Base-by-base conservation (phyloP, 306 rosid genomes). In the Lathyrus aphaca region DNA sequence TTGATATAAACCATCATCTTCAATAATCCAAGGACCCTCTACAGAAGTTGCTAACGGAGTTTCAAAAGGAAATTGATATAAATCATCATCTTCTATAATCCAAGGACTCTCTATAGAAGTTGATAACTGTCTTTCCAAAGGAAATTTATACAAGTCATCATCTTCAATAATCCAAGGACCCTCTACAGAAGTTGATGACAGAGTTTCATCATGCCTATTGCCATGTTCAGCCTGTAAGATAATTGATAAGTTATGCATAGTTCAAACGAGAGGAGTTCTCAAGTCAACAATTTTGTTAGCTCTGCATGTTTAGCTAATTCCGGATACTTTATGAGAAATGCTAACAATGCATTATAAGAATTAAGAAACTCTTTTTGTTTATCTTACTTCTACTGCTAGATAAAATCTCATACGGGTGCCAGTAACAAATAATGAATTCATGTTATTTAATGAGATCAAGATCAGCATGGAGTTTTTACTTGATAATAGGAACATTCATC, bases 191-290 rank as follows among this genome's bases (percentile, higher is more conserved):
- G 78, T 69, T 8, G 84, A 64, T 58, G 39, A 35, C 6, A 40
- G 71, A 6, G 83, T 74, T 73, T 82, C 86, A 23, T 73, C 61
- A 64, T 74, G 67, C 0, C 69, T 71, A 75, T 77, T 73, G 63
- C 76, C 87, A 27, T 74, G 80, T 80, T 88, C 83, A 71, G 82
- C 90, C 99, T 95, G 91, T 62, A 82, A 67, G 55, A 59, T 29
- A 79, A 61, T 54, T 48, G 46, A 49, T 5, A 61, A 30, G 29
- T 74, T 62, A 54, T 56, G 46, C 54, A 51, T 37, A 49, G 57
- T 21, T 30, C 69, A 61, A 48, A 82, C 58, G 40, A 37, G 59
- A 27, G 44, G 62, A 67, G 37, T 21, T 61, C 63, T 14, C 12
- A 23, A 74, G 23, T 38, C 4, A 45, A 23, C 6, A 45, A 23